These are phyloP conservation scores for Candida mesenterica DNA, from an alignment of 1,139 yeast genomes.

Conservation along the genomic window DNA sequence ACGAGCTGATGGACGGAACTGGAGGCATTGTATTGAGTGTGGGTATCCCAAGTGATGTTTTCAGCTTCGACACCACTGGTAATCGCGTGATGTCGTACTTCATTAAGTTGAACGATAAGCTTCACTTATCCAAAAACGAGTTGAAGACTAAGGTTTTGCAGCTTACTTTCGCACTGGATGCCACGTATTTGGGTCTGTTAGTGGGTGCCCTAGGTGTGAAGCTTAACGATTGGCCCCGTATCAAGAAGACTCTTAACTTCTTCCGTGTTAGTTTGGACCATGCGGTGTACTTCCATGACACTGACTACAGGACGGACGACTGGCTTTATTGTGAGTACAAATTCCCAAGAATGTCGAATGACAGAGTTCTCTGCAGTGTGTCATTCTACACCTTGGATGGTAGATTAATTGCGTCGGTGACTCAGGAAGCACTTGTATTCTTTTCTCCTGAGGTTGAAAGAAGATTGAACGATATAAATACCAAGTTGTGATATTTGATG, in stretches of 20 bases:
- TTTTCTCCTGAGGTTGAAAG: conserved; percentile 26
- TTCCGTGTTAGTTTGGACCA: conserved; percentile 46
- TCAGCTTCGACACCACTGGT: conserved; percentile 24
- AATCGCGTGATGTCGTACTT: conserved; percentile 34
- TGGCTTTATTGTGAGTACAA: conserved; percentile 41
- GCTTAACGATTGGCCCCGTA: conserved; percentile 7
- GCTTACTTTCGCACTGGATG: conserved; percentile 23
- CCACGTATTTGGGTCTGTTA: conserved; percentile 26
- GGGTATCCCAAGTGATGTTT: conserved; percentile 9
- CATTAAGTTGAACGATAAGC: conserved; percentile 31
- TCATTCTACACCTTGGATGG: conserved; percentile 30
- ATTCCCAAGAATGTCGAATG: conserved; percentile 35
- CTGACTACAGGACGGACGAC: conserved; percentile 33
- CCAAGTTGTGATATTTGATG: conserved; percentile 2
- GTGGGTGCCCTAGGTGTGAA: conserved; percentile 25
- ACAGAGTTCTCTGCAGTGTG: conserved; percentile 31
- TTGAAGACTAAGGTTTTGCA: conserved; percentile 20
- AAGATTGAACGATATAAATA: conserved; percentile 14
- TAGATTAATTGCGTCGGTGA: conserved; percentile 29
- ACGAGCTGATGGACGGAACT: conserved; percentile 23
- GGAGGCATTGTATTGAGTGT: conserved; percentile 11
- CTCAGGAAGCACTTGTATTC: conserved; percentile 39
- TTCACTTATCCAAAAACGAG: conserved; percentile 23
- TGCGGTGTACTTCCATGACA: conserved; percentile 37
- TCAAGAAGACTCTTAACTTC: conserved; percentile 19